These are phyloP conservation scores for Cochlearia excelsa DNA, from an alignment of 345 rosid species.

Conservation along the genomic window DNA sequence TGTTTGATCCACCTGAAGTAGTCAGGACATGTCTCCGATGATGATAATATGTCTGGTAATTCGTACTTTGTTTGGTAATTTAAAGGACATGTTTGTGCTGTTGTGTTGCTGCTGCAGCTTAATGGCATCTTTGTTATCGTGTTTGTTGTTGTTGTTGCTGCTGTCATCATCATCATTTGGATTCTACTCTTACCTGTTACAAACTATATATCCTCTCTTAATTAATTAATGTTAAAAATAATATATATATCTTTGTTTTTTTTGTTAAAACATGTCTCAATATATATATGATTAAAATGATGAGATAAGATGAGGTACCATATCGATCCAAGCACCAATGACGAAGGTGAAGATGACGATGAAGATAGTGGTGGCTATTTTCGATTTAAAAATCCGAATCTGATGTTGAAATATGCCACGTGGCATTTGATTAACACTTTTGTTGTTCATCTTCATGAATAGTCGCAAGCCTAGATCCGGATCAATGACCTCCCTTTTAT, in stretches of 20 bases:
- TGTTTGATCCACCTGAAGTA: constrained; percentile 67
- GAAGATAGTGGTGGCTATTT: constrained; percentile 19
- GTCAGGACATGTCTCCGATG: constrained; percentile 47
- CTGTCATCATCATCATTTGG: constrained; percentile 7
- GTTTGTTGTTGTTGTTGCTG: neutral
- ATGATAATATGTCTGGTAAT: neutral
- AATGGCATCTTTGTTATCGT: constrained; percentile 23
- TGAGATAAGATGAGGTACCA: constrained; percentile 23
- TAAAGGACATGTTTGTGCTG: constrained; percentile 34
- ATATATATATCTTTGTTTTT: too few relatives aligned
- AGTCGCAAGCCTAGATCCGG: neutral
- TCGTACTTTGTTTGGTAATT: constrained; percentile 15
- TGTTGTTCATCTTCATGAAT: constrained; percentile 19
- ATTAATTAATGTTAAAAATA: too few relatives aligned
- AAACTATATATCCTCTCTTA: constrained; percentile 10
- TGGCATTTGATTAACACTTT: constrained; percentile 9
- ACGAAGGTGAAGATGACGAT: constrained; percentile 27
- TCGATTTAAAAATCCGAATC: neutral
- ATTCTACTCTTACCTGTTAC: constrained; percentile 2
- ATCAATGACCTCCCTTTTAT: neutral
- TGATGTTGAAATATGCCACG: constrained; percentile 2
- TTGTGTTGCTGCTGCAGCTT: constrained; percentile 25
- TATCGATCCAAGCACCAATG: constrained; percentile 26
- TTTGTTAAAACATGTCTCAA: neutral
- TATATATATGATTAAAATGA: neutral